Evolutionary conservation across 116 monocot genomes (phyloP), one percentile per base, ranked within the genome.

Genomic region (Posidonia oceanica): DNA sequence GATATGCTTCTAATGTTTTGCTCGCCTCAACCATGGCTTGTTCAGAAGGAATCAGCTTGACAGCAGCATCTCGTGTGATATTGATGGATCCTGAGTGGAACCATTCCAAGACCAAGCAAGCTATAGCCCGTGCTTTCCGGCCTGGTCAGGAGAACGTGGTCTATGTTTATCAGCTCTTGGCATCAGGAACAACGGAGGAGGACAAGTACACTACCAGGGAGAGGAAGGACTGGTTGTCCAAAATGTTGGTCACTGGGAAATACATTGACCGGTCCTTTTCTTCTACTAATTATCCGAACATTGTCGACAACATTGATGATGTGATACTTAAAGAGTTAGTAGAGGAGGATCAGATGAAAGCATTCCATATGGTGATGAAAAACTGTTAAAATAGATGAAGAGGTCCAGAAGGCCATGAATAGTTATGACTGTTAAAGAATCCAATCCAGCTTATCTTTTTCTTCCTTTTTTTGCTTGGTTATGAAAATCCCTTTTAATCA

Each of bases 31-130:
- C 88, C 1, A 82, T 75, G 12, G 93, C 93, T 10, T 88, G 88
- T 59, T 83, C 86, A 14, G 93, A 93, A 73, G 86, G 84, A 12
- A 88, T 93, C n/a, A 84, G 82, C 58, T 69, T 93, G 72, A 86
- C 80, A 15, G 88, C 82, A 22, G 93, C 86, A 59, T 93, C 93
- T 7, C 82, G 93, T 29, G 77, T 93, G 69, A 77, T 93, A 57
- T 78, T 93, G 69, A 61, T 93, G 58, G 93, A 93, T 54, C 86
- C 84, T 0, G 88, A 93, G 58, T 93, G 88, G 93, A 93, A 93
- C 44, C 89, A 84, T 58, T 80, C 86, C 1, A 88, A 80, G 66
- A 88, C 93, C 7, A 82, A 74, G 65, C 89, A 93, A 67, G 93
- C 93, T 17, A 84, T 89, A 55, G 93, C 84, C 4, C 70, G 89